These are phyloP conservation scores for Glaciozyma antarctica DNA, from an alignment of 768 basidiomycete genomes.

Conservation along the genomic window DNA sequence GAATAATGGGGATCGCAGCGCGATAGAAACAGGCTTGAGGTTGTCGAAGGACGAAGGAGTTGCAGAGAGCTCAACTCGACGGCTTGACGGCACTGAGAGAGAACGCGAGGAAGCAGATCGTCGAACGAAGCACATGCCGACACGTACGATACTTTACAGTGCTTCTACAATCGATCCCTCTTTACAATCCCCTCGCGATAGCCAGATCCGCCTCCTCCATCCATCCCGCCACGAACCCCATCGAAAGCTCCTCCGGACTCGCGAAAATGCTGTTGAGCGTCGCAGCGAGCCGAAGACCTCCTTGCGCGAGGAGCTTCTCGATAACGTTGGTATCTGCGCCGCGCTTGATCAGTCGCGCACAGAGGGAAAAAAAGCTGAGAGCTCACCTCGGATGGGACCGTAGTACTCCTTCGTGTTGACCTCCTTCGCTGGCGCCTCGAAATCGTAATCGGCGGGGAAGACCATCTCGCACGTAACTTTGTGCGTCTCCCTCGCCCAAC, in stretches of 20 bases:
- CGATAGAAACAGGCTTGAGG: too few species aligned
- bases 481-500: slow-evolving; percentile 30
- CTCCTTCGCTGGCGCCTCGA: slow-evolving; percentile 6
- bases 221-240: not conserved
- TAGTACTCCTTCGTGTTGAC: slow-evolving; percentile 66
- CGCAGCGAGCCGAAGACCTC: slow-evolving; percentile 71
- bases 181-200: too few species aligned
- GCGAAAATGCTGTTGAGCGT: slow-evolving; percentile 51
- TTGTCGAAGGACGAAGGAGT: too few species aligned
- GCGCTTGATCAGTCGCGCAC: not conserved
- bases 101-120: too few species aligned
- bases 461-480: slow-evolving; percentile 26
- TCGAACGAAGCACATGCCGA: too few species aligned
- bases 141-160: too few species aligned
- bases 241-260: not conserved
- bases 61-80: too few species aligned
- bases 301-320: slow-evolving; percentile 74
- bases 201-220: slow-evolving; percentile 2
- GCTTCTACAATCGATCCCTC: too few species aligned
- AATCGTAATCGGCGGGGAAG: slow-evolving; percentile 23
- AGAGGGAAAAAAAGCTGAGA: slow-evolving; percentile 57
- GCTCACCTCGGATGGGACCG: slow-evolving; percentile 49
- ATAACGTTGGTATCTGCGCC: slow-evolving; percentile 52
- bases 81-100: too few species aligned
- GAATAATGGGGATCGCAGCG: too few species aligned